Percentiles rank a stretch among this genome's conserved stretches.
These are phyloP conservation scores for Scenedesmus sp. DNA, from an alignment of 163 green algal species.

Conservation along the genomic window DNA sequence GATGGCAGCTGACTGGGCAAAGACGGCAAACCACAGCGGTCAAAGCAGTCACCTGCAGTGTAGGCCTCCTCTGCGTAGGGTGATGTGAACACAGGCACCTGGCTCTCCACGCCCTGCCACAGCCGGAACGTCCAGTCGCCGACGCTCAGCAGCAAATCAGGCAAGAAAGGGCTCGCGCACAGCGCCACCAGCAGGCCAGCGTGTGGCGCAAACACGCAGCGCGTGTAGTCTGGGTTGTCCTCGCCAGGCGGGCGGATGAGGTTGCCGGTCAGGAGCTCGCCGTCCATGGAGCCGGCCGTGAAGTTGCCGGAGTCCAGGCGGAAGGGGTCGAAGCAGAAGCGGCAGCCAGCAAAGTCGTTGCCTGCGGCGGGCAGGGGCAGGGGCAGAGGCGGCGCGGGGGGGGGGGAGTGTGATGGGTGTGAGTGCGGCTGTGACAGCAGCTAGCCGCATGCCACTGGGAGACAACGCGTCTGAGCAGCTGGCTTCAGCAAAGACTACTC, in stretches of 20 bases:
- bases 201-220: conserved; percentile 67
- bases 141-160: conserved; percentile 82
- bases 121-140: conserved; percentile 86
- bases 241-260: conserved; percentile 74
- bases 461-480: too few species aligned
- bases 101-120: conserved; percentile 67
- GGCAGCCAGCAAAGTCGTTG: conserved; percentile 71
- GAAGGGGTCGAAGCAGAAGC: conserved; percentile 75
- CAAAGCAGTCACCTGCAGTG: conserved; percentile 68
- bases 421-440: background rate
- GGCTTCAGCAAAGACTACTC: too few species aligned
- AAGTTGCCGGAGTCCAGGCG: conserved; percentile 68
- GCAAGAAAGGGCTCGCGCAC: conserved; percentile 79
- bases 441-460: too few species aligned
- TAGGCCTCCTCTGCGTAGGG: conserved; percentile 76
- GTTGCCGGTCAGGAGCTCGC: conserved; percentile 80
- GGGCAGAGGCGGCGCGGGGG: background rate
- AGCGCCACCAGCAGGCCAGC: conserved; percentile 70
- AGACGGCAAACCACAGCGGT: background rate
- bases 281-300: conserved; percentile 77
- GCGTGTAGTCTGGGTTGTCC: conserved; percentile 54
- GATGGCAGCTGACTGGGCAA: too few species aligned
- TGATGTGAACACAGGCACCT: conserved; percentile 78
- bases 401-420: background rate
- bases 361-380: conserved; percentile 42